Percentiles rank a stretch among this genome's conserved stretches.
Conservation (phyloP, 2,329 filamentous ascomycete species). For the Xylaria multiplex region DNA sequence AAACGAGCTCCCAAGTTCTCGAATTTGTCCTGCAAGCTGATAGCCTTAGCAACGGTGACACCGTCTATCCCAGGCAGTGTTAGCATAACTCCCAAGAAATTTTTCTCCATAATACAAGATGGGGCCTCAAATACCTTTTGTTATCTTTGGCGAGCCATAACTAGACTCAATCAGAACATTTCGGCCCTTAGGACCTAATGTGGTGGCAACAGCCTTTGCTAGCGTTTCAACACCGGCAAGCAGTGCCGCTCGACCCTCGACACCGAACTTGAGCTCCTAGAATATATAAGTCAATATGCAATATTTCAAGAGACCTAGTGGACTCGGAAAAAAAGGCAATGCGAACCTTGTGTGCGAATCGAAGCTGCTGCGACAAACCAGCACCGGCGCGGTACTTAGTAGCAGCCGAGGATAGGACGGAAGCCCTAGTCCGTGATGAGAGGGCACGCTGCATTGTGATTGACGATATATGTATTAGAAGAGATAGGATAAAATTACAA, state of each 20-base stretch:
- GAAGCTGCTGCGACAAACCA: slow-evolving; percentile 84
- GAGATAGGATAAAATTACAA: slow-evolving; percentile 45
- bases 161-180: slow-evolving; percentile 99
- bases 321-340: background rate
- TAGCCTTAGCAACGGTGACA: slow-evolving; percentile 89
- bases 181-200: slow-evolving; percentile 95
- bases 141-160: slow-evolving; percentile 99
- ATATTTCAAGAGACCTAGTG: background rate
- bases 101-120: background rate
- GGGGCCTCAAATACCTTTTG: slow-evolving; percentile 77
- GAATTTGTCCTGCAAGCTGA: slow-evolving; percentile 97
- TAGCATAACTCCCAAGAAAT: slow-evolving; percentile 28
- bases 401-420: slow-evolving; percentile 77
- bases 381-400: slow-evolving; percentile 71
- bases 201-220: slow-evolving; percentile 94
- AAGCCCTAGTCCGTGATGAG: slow-evolving; percentile 80
- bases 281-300: slow-evolving; percentile 40
- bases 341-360: slow-evolving; percentile 95
- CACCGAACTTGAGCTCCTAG: slow-evolving; percentile 97
- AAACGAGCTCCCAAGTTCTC: slow-evolving; percentile 98
- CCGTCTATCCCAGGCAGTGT: slow-evolving; percentile 67
- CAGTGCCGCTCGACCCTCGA: slow-evolving; percentile 89
- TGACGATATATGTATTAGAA: slow-evolving; percentile 41
- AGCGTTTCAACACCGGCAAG: slow-evolving; percentile 96
- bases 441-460: slow-evolving; percentile 94